Percentiles rank a stretch among this genome's conserved stretches.
Evolutionary conservation across 2,329 filamentous ascomycete species (phyloP).

Genomic region (Fusarium illudens): DNA sequence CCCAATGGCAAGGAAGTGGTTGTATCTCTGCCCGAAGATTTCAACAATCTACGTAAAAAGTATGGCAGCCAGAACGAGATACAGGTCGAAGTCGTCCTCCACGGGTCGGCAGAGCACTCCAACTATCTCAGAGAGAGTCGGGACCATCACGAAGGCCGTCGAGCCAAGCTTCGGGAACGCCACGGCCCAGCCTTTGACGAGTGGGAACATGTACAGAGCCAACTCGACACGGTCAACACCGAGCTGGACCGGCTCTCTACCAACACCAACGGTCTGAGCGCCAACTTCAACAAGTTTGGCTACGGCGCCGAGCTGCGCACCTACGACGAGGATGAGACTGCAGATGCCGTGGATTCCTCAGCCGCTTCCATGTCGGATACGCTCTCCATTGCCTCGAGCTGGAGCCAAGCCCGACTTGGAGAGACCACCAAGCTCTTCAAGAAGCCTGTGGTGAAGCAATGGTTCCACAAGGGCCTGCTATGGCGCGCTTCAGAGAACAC

Average conservation of each 20-base stretch:
- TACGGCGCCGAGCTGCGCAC: conserved; percentile 66
- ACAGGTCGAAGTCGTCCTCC: conserved; percentile 66
- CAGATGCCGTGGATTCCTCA: conserved; percentile 20
- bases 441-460: conserved; percentile 68
- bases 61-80: conserved; percentile 46
- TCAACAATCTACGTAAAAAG: conserved; percentile 55
- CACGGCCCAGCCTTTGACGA: conserved; percentile 63
- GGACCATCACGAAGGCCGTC: conserved; percentile 60
- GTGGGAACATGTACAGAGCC: conserved; percentile 63
- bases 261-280: conserved; percentile 64
- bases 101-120: conserved; percentile 60
- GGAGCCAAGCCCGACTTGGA: conserved; percentile 45
- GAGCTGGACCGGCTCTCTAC: conserved; percentile 64
- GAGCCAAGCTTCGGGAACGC: conserved; percentile 56
- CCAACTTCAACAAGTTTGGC: conserved; percentile 70
- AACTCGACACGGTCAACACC: conserved; percentile 60
- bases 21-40: conserved; percentile 65
- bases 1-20: conserved; percentile 66
- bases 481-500: conserved; percentile 67
- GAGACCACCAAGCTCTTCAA: conserved; percentile 64
- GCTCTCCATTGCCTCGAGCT: conserved; percentile 37
- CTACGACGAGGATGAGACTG: conserved; percentile 46
- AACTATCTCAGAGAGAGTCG: conserved; percentile 59
- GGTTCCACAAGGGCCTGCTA: conserved; percentile 71
- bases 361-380: conserved; percentile 36